phyloP scores from a whole-genome alignment of 2,329 filamentous ascomycete species.

The Magnaporthiopsis poae region DNA sequence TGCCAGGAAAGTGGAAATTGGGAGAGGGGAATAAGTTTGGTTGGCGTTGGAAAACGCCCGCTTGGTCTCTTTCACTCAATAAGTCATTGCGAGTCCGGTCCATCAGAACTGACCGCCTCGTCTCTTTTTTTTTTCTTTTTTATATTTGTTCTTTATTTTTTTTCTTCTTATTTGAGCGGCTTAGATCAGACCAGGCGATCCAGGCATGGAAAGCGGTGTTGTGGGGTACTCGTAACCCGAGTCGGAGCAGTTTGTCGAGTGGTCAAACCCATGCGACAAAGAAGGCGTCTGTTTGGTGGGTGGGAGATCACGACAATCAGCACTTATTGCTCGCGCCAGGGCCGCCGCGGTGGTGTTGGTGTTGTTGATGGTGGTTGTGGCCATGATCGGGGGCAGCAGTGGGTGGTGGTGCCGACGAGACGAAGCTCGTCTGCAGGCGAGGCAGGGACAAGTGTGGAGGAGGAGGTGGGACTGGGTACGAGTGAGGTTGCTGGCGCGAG shows the following conservation, averaged over 20 bases:
- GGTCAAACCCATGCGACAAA: constrained; percentile 63
- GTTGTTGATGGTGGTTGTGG: constrained; percentile 8
- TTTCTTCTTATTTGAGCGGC: constrained; percentile 8
- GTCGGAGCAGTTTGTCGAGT: constrained; percentile 54
- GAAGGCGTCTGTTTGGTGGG: constrained; percentile 56
- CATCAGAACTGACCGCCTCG: not conserved
- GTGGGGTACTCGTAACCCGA: constrained; percentile 53
- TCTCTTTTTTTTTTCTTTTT: not conserved
- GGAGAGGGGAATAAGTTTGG: not conserved
- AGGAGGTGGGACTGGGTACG: constrained; percentile 16
- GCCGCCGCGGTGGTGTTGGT: constrained; percentile 1
- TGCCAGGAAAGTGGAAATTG: not conserved
- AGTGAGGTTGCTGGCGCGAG: constrained; percentile 31
- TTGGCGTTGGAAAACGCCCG: not conserved
- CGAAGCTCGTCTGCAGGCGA: constrained; percentile 4
- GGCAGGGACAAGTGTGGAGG: constrained; percentile 15
- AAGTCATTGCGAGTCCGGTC: not conserved
- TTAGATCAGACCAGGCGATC: constrained; percentile 48
- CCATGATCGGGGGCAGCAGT: constrained; percentile 9
- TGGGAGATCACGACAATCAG: constrained; percentile 1
- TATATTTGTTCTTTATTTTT: not conserved
- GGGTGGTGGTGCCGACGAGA: constrained; percentile 6
- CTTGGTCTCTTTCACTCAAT: not conserved
- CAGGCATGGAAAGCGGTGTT: constrained; percentile 65
- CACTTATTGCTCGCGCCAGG: not conserved